These are phyloP conservation scores for Pythium myriotylum DNA, from an alignment of 352 stramenopile species.

Conservation along the genomic window DNA sequence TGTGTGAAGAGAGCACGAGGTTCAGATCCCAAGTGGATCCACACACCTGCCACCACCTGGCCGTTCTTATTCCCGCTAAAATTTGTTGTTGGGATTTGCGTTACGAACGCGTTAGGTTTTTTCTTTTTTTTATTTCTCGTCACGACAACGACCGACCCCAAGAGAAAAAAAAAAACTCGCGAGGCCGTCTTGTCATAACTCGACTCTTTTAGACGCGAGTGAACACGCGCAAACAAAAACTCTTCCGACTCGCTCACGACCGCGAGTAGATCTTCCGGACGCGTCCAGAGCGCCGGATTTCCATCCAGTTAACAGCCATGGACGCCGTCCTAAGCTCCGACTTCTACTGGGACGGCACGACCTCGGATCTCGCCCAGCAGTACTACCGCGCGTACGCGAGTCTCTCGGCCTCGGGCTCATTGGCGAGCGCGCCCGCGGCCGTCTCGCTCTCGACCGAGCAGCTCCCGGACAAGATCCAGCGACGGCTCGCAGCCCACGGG, in stretches of 20 bases:
- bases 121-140: neutral
- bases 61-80: too few relatives aligned
- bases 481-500: constrained; percentile 3
- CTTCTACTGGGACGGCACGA: constrained; percentile 25
- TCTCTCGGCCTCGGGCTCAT: neutral
- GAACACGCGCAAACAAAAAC: too few relatives aligned
- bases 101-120: constrained; percentile 7
- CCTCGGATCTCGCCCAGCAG: constrained; percentile 34
- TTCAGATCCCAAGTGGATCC: neutral
- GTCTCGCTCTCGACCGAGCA: constrained; percentile 16
- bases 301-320: constrained; percentile 4
- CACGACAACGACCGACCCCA: neutral
- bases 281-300: neutral
- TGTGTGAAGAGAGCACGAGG: too few relatives aligned
- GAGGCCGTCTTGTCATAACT: too few relatives aligned
- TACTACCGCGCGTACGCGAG: constrained; percentile 25
- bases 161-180: neutral
- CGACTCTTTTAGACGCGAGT: too few relatives aligned
- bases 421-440: neutral
- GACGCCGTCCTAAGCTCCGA: constrained; percentile 1
- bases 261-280: neutral
- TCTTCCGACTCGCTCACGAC: neutral
- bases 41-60: neutral
- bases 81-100: constrained; percentile 1
- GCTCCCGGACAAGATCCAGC: constrained; percentile 10